Percentiles rank a stretch among this genome's conserved stretches.
These are phyloP conservation scores for Yamadazyma ubonensis DNA, from an alignment of 805 yeast species.

Conservation along the genomic window DNA sequence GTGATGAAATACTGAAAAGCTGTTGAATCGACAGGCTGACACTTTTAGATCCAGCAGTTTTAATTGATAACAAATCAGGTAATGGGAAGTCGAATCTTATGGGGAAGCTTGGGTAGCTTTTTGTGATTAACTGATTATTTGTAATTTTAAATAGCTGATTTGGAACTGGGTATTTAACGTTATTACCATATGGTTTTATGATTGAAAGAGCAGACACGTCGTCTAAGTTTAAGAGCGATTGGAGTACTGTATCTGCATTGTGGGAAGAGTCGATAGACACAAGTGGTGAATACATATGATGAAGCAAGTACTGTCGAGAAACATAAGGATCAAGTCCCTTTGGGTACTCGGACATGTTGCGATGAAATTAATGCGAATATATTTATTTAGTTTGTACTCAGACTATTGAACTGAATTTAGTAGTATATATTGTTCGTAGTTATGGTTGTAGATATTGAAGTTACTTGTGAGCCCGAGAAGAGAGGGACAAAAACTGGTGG, in stretches of 20 bases:
- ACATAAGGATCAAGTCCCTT: constrained; percentile 38
- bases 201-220: constrained; percentile 46
- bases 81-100: constrained; percentile 51
- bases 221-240: constrained; percentile 32
- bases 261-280: constrained; percentile 49
- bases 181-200: constrained; percentile 56
- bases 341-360: constrained; percentile 24
- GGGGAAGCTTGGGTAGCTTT: constrained; percentile 52
- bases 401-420: no score
- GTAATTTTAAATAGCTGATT: constrained; percentile 47
- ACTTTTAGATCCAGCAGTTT: constrained; percentile 17
- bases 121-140: constrained; percentile 51
- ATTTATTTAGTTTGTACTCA: no score
- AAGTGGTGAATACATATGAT: constrained; percentile 52
- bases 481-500: no score
- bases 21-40: constrained; percentile 20
- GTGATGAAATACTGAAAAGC: constrained; percentile 38
- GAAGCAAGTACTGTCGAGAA: constrained; percentile 41
- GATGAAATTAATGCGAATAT: no score
- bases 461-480: no score
- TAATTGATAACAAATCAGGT: constrained; percentile 38
- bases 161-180: constrained; percentile 41
- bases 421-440: no score
- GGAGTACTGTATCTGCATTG: constrained; percentile 46
- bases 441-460: no score